Evolutionary conservation across 2,329 filamentous ascomycete genomes (phyloP), one percentile per base, ranked within the genome.

Genomic region (Cadophora malorum): DNA sequence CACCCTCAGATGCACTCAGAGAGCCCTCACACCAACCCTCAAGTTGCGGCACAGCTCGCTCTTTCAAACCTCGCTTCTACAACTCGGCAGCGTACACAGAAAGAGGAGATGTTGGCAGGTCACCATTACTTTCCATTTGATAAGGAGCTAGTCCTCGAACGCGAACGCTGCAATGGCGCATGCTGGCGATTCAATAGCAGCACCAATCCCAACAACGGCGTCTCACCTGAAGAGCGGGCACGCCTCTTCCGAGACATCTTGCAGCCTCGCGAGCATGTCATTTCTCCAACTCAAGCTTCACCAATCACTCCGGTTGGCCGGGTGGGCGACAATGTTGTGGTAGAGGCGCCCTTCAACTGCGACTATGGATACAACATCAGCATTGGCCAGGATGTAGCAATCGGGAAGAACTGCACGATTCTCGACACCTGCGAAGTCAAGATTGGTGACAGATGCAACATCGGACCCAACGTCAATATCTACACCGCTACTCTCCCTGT

Each of bases 351-450:
- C 0, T 98, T 99, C 79, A 90, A 86, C 58, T 97, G 95, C 78
- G 94, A 97, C 76, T 97, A 97, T 76, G 96, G 96, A 0, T 98
- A 97, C 81, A 98, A 99, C 78, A 91, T 98, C 74, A 86, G 87
- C 59, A 91, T 99, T 72, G 94, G 92, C 14, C 90, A 94, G 73
- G 90, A 96, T 71, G 93, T 96, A 2, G 87, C 90, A 65, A 91
- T 99, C 72, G 92, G 91, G 21, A 87, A 92, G 65, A 91, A 93
- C 75, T 97, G 94, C 79, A 90, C 89, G 31, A 90, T 98, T 76
- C 88, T 94, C 66, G 96, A 99, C 78, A 90, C 94, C n/a, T 91
- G 90, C 77, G 85, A 90, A 71, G 91, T 98, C 69, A 88, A 84
- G 58, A 94, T 98, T 75, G 94, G 94, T 2, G 88, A 92, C 69